These are phyloP conservation scores for Nannochloropsis gaditana DNA, from an alignment of 108 stramenopile genomes.

Conservation along the genomic window DNA sequence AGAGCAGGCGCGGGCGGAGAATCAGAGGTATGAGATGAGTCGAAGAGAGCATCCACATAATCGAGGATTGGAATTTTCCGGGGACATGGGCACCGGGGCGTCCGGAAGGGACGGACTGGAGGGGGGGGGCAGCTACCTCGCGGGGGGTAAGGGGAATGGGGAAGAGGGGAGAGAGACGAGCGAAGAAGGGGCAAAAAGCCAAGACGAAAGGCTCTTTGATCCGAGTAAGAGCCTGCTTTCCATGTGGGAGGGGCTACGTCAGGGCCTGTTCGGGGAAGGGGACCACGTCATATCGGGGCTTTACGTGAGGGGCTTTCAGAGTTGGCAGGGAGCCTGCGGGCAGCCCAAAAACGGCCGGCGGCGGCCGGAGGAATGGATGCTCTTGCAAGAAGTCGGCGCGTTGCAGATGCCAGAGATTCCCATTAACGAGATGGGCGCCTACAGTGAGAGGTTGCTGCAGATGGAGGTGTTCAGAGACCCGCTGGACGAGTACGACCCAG, in stretches of 20 bases:
- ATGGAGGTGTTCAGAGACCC: not conserved
- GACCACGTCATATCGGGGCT: constrained; percentile 15
- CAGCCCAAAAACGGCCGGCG: not conserved
- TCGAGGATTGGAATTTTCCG: not conserved
- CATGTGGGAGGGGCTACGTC: constrained; percentile 4
- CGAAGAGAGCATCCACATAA: not conserved
- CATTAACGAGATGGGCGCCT: not conserved
- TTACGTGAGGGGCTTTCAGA: not conserved
- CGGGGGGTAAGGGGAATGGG: not conserved
- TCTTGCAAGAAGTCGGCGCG: not conserved
- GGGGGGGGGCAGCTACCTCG: not conserved
- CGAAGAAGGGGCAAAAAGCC: not conserved
- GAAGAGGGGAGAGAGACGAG: not conserved
- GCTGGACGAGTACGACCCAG: not conserved
- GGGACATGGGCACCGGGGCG: not conserved
- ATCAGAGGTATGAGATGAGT: not conserved
- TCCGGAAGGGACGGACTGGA: not conserved
- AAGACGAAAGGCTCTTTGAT: not conserved
- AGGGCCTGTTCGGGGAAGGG: not conserved
- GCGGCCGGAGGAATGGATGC: not conserved
- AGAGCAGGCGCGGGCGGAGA: not conserved
- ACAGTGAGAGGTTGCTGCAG: not conserved
- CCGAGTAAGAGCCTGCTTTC: not conserved
- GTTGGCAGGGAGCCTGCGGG: not conserved
- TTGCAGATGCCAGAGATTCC: constrained; percentile 3